These are phyloP conservation scores for Candida sanyaensis DNA, from an alignment of 1,139 yeast genomes.

Conservation along the genomic window DNA sequence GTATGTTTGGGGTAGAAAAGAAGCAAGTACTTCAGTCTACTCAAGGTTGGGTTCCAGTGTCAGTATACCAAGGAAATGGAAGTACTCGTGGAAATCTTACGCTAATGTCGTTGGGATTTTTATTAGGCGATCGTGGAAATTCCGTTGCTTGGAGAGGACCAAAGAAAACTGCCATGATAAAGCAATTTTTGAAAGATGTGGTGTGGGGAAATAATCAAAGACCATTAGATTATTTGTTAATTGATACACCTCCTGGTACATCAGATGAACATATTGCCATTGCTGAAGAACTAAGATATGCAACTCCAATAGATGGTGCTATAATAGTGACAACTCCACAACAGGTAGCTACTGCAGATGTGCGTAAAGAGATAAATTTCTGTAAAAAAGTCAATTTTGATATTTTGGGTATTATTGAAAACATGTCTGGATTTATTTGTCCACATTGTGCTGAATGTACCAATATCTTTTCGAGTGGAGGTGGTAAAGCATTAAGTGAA, in stretches of 20 bases:
- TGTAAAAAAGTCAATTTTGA: conserved; percentile 47
- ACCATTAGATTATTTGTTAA: conserved; percentile 73
- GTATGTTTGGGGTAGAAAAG: conserved; percentile 91
- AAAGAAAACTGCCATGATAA: conserved; percentile 95
- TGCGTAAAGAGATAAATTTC: conserved; percentile 50
- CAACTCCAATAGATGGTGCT: conserved; percentile 49
- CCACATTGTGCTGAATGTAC: conserved; percentile 91
- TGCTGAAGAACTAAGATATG: conserved; percentile 80
- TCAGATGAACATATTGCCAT: conserved; percentile 97
- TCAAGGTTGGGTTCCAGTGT: conserved; percentile 92
- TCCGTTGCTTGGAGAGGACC: conserved; percentile 99
- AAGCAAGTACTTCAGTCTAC: conserved; percentile 79
- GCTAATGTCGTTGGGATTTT: conserved; percentile 90
- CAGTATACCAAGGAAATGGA: conserved; percentile 31
- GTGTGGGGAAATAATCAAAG: conserved; percentile 71
- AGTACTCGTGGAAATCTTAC: conserved; percentile 41
- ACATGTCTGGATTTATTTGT: conserved; percentile 53
- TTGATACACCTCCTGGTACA: conserved; percentile 99
- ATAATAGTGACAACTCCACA: conserved; percentile 52
- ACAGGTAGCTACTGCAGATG: conserved; percentile 58
- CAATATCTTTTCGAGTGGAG: conserved; percentile 89
- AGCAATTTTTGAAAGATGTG: conserved; percentile 89
- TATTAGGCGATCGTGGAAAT: conserved; percentile 79
- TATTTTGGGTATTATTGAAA: conserved; percentile 46
- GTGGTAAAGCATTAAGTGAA: conserved; percentile 75